These are phyloP conservation scores for Lathyrus sativus DNA, from an alignment of 306 rosid species.

Conservation along the genomic window DNA sequence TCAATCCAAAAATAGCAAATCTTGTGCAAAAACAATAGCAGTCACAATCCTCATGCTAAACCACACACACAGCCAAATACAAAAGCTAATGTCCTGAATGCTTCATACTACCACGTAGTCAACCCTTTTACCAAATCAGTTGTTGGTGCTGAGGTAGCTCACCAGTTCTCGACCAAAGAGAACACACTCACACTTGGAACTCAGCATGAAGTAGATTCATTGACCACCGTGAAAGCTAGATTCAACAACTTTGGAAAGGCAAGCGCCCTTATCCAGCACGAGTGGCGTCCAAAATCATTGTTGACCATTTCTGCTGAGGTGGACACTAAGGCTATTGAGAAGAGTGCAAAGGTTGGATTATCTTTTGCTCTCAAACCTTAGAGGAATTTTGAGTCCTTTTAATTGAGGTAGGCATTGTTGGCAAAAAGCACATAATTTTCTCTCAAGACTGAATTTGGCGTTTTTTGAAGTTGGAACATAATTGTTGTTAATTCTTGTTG, in stretches of 20 bases:
- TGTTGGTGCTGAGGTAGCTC: slow-evolving; percentile 81
- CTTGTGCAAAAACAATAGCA: too few species aligned
- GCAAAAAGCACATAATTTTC: slow-evolving; percentile 42
- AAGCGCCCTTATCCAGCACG: slow-evolving; percentile 84
- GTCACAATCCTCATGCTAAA: too few species aligned
- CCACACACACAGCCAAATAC: too few species aligned
- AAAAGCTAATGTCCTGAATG: slow-evolving; percentile 74
- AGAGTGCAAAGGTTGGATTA: slow-evolving; percentile 85
- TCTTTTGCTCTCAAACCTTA: slow-evolving; percentile 87
- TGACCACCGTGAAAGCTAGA: slow-evolving; percentile 72
- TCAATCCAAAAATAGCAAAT: too few species aligned
- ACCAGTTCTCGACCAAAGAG: slow-evolving; percentile 66
- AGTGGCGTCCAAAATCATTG: slow-evolving; percentile 91
- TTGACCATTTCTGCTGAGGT: slow-evolving; percentile 93
- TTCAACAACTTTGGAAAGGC: slow-evolving; percentile 74
- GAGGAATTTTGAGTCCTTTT: slow-evolving; percentile 36
- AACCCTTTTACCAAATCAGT: slow-evolving; percentile 67
- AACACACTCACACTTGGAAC: slow-evolving; percentile 76
- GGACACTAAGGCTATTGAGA: slow-evolving; percentile 82
- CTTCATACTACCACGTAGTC: slow-evolving; percentile 75
- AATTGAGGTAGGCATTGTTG: slow-evolving; percentile 43
- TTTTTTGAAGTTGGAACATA: slow-evolving; percentile 30
- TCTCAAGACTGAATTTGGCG: slow-evolving; percentile 40
- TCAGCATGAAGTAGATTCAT: slow-evolving; percentile 76
- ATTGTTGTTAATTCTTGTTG: slow-evolving; percentile 22